Base-by-base conservation (phyloP, 73 alveolate genomes). In the Paramecium sonneborni region DNA sequence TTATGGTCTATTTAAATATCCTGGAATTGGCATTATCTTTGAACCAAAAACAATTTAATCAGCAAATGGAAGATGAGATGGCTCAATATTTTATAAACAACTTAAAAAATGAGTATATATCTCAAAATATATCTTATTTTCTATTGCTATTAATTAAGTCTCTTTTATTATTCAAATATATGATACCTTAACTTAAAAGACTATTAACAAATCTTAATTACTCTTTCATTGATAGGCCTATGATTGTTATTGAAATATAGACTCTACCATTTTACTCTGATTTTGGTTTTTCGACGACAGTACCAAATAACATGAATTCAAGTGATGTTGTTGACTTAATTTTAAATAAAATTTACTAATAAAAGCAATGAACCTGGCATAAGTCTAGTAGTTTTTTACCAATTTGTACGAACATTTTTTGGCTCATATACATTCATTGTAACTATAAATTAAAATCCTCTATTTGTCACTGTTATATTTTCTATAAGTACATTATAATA, bases 61-160 rank as follows among this genome's bases (percentile, higher is more conserved):
- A 3, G 39, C 32, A 18, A 74, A 74, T 2, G 87, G 87, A 32
- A 74, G 34, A 6, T 18, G 6, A 10, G 18, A 12, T 35, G 87
- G 62, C 8, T 74, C 87, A 21, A 74, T 74, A n/a, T 8, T 35
- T 74, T 74, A 20, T 8, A 74, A n/a, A 1, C 87, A 74, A 12
- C 68, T 74, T 20, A 74, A 74, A 74, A 30, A 74, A 37, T 74
- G 87, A 12, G 24, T 74, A 74, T 74, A 74, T 14, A 67, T 74
- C 34, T 74, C 87, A 34, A 74, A 74, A 18, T 32, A 74, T 32
- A 37, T 35, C 34, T 74, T 74, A 37, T 74, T 74, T 23, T 74
- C 87, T 0, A 52, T 52, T n/a, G 68, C 68, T 52, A 52, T 18
- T 30, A 52, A 52, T 18, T 52, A 14, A 20, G 18, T 11, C 23